phyloP scores from a whole-genome alignment of 2,329 filamentous ascomycete species.

The Blumeria graminis region DNA sequence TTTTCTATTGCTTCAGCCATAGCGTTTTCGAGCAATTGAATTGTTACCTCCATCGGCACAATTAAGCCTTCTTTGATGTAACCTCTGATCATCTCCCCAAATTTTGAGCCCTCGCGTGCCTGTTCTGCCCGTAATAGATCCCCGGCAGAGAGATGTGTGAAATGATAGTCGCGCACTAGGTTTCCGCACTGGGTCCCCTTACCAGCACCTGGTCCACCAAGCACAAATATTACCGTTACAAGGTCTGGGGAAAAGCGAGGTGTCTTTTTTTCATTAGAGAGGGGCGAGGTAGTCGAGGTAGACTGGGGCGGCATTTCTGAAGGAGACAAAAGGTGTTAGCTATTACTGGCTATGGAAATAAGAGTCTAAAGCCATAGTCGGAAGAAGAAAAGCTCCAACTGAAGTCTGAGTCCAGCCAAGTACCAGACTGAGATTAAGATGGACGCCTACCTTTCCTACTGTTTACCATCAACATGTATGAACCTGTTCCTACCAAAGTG shows the following conservation, averaged over 20 bases:
- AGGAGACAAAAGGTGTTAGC: neutral
- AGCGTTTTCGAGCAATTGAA: constrained; percentile 79
- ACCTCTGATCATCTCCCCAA: constrained; percentile 74
- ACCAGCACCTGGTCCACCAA: constrained; percentile 82
- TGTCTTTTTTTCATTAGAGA: constrained; percentile 19
- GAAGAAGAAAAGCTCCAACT: neutral
- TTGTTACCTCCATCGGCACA: constrained; percentile 96
- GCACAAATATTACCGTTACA: constrained; percentile 87
- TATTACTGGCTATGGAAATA: neutral
- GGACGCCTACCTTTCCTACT: constrained; percentile 18
- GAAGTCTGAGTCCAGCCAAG: neutral
- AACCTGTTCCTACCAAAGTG: constrained; percentile 22
- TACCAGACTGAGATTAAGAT: neutral
- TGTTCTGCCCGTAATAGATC: constrained; percentile 89
- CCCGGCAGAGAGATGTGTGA: constrained; percentile 80
- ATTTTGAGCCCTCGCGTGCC: constrained; percentile 61
- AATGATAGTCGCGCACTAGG: constrained; percentile 68
- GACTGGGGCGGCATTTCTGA: constrained; percentile 19
- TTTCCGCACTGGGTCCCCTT: constrained; percentile 91
- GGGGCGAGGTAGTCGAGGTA: constrained; percentile 21
- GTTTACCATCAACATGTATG: constrained; percentile 26
- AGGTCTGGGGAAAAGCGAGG: constrained; percentile 53
- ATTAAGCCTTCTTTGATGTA: constrained; percentile 91
- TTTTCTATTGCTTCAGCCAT: constrained; percentile 48
- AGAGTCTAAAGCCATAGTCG: neutral